Evolutionary conservation across 495 filamentous ascomycete species (phyloP).

Genomic region (Cenococcum geophilum): DNA sequence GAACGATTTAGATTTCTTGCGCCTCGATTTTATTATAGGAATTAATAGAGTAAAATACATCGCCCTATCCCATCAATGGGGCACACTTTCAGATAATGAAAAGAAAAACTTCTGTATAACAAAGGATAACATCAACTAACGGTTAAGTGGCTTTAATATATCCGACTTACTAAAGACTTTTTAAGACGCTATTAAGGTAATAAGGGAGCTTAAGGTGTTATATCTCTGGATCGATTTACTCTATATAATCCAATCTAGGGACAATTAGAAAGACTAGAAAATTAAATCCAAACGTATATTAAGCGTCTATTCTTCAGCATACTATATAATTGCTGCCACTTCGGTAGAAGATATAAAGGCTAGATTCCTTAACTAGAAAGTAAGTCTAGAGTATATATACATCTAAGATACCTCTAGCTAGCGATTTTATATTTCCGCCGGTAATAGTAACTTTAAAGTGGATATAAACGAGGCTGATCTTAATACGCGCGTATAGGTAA

Average conservation of each 20-base stretch:
- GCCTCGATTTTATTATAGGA: not conserved
- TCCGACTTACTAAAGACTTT: too few relatives aligned
- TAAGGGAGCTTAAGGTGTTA: too few relatives aligned
- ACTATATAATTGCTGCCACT: not conserved
- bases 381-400: not conserved
- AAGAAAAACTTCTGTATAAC: not conserved
- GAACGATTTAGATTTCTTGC: slow-evolving; percentile 5
- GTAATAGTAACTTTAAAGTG: too few relatives aligned
- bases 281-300: not conserved
- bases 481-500: too few relatives aligned
- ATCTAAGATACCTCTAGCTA: not conserved
- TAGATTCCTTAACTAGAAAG: not conserved
- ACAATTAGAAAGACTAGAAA: not conserved
- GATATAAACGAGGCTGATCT: too few relatives aligned
- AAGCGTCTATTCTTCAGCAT: not conserved
- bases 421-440: not conserved
- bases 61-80: slow-evolving; percentile 4
- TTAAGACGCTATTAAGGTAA: too few relatives aligned
- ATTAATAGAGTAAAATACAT: slow-evolving; percentile 1
- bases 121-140: not conserved
- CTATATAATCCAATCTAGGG: too few relatives aligned
- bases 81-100: not conserved
- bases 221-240: too few relatives aligned
- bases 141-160: not conserved
- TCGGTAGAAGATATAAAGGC: not conserved